Conservation (phyloP, 345 rosid genomes). For the Noccaea bulbosa region DNA sequence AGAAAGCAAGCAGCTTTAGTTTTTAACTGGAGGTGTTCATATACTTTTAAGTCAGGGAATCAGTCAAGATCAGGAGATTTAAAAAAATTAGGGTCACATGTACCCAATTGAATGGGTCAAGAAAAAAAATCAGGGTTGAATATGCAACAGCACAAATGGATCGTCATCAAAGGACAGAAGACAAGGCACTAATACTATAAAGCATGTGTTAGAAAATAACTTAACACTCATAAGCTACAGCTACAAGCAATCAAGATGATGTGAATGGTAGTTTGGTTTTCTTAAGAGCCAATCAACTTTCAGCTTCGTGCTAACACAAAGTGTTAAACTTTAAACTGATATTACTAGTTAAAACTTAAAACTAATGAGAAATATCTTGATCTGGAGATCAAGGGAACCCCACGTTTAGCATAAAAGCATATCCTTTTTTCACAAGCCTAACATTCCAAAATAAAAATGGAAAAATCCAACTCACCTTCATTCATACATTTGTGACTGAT, state of each 20-base stretch:
- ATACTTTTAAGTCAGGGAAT: constrained; percentile 35
- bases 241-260: constrained; percentile 29
- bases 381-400: constrained; percentile 11
- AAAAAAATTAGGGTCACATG: constrained; percentile 41
- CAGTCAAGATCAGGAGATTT: constrained; percentile 36
- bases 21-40: constrained; percentile 40
- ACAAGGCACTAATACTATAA: constrained; percentile 26
- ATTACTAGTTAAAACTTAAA: constrained; percentile 3
- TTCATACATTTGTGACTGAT: constrained; percentile 44
- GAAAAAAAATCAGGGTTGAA: constrained; percentile 40
- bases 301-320: constrained; percentile 33
- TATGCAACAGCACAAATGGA: constrained; percentile 16
- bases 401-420: constrained; percentile 37
- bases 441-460: constrained; percentile 31
- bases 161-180: constrained; percentile 18
- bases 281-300: constrained; percentile 38
- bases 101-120: constrained; percentile 29
- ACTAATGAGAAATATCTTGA: constrained; percentile 32
- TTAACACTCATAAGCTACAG: constrained; percentile 33
- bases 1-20: constrained; percentile 40
- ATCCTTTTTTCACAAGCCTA: constrained; percentile 42
- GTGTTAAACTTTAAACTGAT: constrained; percentile 14
- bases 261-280: constrained; percentile 30
- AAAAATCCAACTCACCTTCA: constrained; percentile 27
- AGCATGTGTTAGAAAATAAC: constrained; percentile 30